phyloP scores from a whole-genome alignment of 2,329 filamentous ascomycete genomes.

The Didymosphaeria variabile region DNA sequence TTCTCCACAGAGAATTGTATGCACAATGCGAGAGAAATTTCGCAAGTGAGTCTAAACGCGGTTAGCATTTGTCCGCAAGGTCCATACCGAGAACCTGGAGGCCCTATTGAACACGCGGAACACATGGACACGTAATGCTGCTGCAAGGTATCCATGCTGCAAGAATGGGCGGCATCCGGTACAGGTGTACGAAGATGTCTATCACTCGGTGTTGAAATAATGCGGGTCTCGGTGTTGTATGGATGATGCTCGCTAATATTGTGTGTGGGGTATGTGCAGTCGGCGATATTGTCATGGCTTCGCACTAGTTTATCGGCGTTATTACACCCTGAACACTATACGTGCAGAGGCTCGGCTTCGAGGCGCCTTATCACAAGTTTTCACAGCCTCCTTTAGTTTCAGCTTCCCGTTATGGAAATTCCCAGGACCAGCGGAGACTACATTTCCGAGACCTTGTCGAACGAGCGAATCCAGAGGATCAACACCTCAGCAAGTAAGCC shows the following conservation, averaged over 20 bases:
- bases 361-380: neutral
- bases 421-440: neutral
- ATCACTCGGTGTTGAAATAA: neutral
- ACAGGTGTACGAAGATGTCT: neutral
- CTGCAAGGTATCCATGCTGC: neutral
- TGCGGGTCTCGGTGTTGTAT: neutral
- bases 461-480: neutral
- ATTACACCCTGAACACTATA: conserved; percentile 1
- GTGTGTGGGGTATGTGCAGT: neutral
- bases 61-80: neutral
- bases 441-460: neutral
- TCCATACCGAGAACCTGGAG: neutral
- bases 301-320: neutral
- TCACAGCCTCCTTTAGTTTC: neutral
- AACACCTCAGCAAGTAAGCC: too few relatives aligned
- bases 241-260: neutral
- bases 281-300: neutral
- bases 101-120: neutral
- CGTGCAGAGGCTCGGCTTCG: conserved; percentile 1
- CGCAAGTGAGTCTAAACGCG: neutral
- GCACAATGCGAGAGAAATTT: neutral
- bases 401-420: conserved; percentile 2
- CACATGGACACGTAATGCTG: neutral
- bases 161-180: neutral
- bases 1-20: neutral